These are phyloP conservation scores for Ogataea sp. DNA, from an alignment of 805 yeast genomes.

Conservation along the genomic window DNA sequence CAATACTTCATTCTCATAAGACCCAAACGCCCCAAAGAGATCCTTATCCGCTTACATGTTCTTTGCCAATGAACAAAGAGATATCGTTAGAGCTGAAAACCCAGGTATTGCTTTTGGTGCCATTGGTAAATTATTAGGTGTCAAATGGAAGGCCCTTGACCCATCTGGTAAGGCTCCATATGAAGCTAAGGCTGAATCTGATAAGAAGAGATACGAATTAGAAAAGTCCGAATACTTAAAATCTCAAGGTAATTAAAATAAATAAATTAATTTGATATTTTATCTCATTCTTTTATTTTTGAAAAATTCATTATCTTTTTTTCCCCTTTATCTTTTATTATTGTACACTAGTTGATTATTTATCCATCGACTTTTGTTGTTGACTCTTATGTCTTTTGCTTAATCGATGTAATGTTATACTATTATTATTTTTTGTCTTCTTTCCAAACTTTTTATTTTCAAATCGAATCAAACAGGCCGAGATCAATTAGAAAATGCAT, in stretches of 20 bases:
- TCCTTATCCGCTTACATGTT: constrained; percentile 98
- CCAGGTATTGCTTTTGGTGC: constrained; percentile 95
- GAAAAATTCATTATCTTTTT: background rate
- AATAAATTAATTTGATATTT: background rate
- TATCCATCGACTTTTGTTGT: background rate
- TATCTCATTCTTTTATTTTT: background rate
- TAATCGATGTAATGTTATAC: background rate
- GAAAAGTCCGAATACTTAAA: constrained; percentile 81
- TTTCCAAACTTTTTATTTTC: too few relatives aligned
- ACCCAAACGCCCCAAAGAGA: constrained; percentile 99
- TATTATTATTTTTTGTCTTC: too few relatives aligned
- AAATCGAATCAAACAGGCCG: too few relatives aligned
- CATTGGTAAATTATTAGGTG: constrained; percentile 93
- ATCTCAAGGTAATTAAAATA: constrained; percentile 10
- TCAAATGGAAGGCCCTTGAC: constrained; percentile 87
- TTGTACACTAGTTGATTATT: background rate
- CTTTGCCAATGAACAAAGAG: constrained; percentile 97
- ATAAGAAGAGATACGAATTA: constrained; percentile 95
- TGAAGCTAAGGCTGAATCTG: constrained; percentile 88
- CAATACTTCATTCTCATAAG: too few relatives aligned
- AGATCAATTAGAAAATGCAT: too few relatives aligned
- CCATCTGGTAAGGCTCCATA: constrained; percentile 83
- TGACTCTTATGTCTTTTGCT: background rate
- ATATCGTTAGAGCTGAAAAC: constrained; percentile 88
- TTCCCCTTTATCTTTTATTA: too few relatives aligned